Base-by-base conservation (phyloP, 1,284 basidiomycete genomes). In the Phellinidium pouzarii region DNA sequence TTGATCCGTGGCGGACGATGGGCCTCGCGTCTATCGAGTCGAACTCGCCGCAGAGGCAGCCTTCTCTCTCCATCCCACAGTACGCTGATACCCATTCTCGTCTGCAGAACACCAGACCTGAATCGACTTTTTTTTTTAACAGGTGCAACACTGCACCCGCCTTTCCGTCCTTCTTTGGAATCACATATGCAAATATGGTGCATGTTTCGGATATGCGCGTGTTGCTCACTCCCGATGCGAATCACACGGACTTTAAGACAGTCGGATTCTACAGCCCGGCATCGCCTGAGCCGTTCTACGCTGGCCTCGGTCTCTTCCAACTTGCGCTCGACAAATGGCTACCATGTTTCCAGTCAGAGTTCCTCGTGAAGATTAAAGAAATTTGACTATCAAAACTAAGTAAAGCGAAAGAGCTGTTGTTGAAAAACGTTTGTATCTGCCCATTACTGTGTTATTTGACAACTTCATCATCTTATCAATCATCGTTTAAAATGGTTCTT, bases 1-100 rank as follows among this genome's bases (percentile, higher is more conserved):
- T 76, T 56, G 75, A 77, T 59, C 75, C 75, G 3, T 77, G 75
- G 75, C 63, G 75, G n/a, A 76, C 74, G 6, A 71, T 76, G 73
- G 72, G 74, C 1, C 64, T 77, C 2, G 73, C 73, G 4, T 76
- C 75, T 6, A 75, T 75, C 42, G 75, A 77, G 56, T 50, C 65
- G 3, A 72, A 75, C 52, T 67, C 75, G 2, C 75, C 75, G 6
- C 64, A 69, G 6, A 67, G 75, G n/a, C 62, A 63, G 29, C 69
- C 74, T 3, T 68, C 64, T 3, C 62, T 64, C 3, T 60, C 63
- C 3, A 62, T 76, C 12, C 75, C 75, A 20, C 40, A 60, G 73
- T 75, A 62, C 55, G 68, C 14, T 5, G 5, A 3, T 44, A 3
- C 14, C 38, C 25, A 17, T 27, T 22, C 17, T 48, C 22, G 4